These are phyloP conservation scores for Phylloporus arenicola DNA, from an alignment of 768 basidiomycete species.

Conservation along the genomic window DNA sequence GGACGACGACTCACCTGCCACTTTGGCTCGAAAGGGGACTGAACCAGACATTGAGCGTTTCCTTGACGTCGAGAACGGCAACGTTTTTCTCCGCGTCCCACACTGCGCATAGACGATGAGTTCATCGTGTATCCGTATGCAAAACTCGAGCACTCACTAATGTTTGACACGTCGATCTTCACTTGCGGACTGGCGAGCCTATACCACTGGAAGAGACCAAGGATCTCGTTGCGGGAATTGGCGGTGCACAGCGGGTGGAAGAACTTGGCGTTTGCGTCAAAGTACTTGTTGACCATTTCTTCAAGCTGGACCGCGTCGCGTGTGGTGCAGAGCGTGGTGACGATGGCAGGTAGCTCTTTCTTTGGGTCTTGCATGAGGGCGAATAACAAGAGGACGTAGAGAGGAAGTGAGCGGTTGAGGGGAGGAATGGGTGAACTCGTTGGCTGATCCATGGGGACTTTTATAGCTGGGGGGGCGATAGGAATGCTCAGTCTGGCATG, in stretches of 20 bases:
- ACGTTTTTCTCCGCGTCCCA: slow-evolving; percentile 41
- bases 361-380: slow-evolving; percentile 50
- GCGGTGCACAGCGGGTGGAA: slow-evolving; percentile 54
- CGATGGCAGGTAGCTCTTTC: slow-evolving; percentile 43
- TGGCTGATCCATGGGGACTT: background rate
- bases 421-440: background rate
- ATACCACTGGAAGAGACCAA: slow-evolving; percentile 63
- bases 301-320: slow-evolving; percentile 47
- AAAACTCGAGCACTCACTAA: slow-evolving; percentile 34
- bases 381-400: background rate
- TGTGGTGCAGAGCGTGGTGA: slow-evolving; percentile 43
- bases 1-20: slow-evolving; percentile 37
- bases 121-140: background rate
- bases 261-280: slow-evolving; percentile 50
- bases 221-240: slow-evolving; percentile 48
- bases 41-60: slow-evolving; percentile 37
- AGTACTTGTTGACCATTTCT: slow-evolving; percentile 43
- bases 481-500: background rate
- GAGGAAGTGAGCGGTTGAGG: background rate
- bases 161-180: slow-evolving; percentile 35
- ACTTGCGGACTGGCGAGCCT: slow-evolving; percentile 54
- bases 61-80: slow-evolving; percentile 46
- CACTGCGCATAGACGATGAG: slow-evolving; percentile 30
- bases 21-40: slow-evolving; percentile 43
- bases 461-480: background rate